Conservation (phyloP, 2,329 filamentous ascomycete genomes). For the Trichophyton mentagrophytes region DNA sequence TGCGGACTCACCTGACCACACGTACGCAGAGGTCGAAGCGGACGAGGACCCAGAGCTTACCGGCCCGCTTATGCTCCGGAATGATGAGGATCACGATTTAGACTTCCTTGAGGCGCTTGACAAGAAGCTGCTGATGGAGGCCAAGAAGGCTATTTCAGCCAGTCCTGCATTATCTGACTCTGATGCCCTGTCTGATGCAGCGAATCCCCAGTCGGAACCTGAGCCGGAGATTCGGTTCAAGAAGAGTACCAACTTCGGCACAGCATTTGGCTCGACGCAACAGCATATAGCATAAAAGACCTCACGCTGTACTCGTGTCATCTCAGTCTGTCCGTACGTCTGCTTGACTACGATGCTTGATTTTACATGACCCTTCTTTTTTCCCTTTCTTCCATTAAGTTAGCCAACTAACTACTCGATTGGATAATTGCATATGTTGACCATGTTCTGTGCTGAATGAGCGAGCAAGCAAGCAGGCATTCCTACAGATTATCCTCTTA, state of each 20-base stretch:
- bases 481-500: background rate
- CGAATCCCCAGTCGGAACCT: conserved; percentile 19
- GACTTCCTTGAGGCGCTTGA: conserved; percentile 32
- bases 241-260: conserved; percentile 37
- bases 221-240: conserved; percentile 35
- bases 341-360: background rate
- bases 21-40: conserved; percentile 28
- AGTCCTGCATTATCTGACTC: conserved; percentile 15
- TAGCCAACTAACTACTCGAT: background rate
- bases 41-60: conserved; percentile 33
- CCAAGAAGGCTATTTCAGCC: conserved; percentile 20
- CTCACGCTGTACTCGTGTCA: background rate
- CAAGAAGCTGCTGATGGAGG: conserved; percentile 32
- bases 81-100: conserved; percentile 29
- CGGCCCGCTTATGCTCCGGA: conserved; percentile 32
- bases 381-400: background rate
- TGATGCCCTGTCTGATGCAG: background rate
- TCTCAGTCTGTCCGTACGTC: background rate
- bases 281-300: background rate
- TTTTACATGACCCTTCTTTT: background rate
- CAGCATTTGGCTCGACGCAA: conserved; percentile 28
- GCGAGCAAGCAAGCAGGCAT: background rate
- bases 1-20: conserved; percentile 23
- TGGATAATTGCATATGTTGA: background rate
- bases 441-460: background rate